Evolutionary conservation across 78 protist species (phyloP).

Genomic region (Dictyostelium firmibasis): DNA sequence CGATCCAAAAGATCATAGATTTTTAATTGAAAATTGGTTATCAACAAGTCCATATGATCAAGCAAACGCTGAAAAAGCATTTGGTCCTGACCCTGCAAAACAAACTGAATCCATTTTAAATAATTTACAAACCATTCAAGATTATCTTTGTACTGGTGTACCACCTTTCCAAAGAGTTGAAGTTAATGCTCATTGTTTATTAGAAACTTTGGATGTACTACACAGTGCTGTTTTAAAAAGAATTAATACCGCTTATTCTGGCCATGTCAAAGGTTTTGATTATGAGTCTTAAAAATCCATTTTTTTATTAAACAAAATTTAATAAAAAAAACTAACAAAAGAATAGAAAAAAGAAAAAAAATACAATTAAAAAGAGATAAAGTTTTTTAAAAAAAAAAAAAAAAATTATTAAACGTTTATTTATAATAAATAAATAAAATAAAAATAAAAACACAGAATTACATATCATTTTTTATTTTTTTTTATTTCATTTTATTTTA

Average conservation of each 20-base stretch:
- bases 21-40: conserved; percentile 55
- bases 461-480: no score
- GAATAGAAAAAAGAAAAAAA: neutral
- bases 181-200: conserved; percentile 50
- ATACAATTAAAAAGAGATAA: no score
- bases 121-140: conserved; percentile 63
- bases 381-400: no score
- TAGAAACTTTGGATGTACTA: conserved; percentile 57
- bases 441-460: no score
- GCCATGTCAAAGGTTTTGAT: conserved; percentile 71
- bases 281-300: conserved; percentile 51
- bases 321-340: neutral
- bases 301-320: neutral
- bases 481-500: neutral
- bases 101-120: conserved; percentile 22
- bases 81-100: conserved; percentile 18
- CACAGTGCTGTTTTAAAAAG: conserved; percentile 75
- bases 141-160: conserved; percentile 38
- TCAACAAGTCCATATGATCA: conserved; percentile 32
- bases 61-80: conserved; percentile 42
- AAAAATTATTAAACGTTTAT: no score
- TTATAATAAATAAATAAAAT: no score
- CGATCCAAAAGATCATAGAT: conserved; percentile 26
- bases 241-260: conserved; percentile 71
- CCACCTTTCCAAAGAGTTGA: conserved; percentile 73